These are phyloP conservation scores for Xylariaceae sp. DNA, from an alignment of 2,329 filamentous ascomycete species.

Conservation along the genomic window DNA sequence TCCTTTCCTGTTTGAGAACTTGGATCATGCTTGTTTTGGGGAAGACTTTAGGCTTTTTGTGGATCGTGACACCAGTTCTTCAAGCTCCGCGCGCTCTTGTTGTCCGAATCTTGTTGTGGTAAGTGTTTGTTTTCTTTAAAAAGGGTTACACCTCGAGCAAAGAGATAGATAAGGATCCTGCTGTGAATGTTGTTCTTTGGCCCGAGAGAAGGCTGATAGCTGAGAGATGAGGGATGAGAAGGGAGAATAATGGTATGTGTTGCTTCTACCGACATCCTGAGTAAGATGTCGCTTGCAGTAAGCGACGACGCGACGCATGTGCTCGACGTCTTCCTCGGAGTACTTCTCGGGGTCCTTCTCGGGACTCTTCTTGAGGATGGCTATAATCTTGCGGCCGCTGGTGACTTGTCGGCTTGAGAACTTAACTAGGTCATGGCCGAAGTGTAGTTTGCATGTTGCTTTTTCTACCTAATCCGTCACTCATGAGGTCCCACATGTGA, in stretches of 20 bases:
- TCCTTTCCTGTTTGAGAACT: background rate
- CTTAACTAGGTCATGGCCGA: too few species aligned
- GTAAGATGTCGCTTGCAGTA: slow-evolving; percentile 67
- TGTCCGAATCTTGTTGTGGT: slow-evolving; percentile 52
- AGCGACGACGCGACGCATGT: slow-evolving; percentile 63
- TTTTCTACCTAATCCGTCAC: too few species aligned
- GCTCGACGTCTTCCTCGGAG: slow-evolving; percentile 52
- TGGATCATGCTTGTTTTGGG: background rate
- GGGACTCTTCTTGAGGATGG: slow-evolving; percentile 63
- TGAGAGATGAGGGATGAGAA: too few species aligned
- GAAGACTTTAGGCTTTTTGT: slow-evolving; percentile 22
- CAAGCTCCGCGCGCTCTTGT: slow-evolving; percentile 55
- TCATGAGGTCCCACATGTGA: too few species aligned
- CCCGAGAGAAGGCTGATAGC: background rate
- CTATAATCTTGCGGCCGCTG: slow-evolving; percentile 63
- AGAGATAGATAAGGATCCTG: too few species aligned
- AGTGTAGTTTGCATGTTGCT: too few species aligned
- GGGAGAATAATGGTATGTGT: too few species aligned
- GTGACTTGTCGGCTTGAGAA: too few species aligned
- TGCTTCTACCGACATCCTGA: slow-evolving; percentile 57
- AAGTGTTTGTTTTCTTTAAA: slow-evolving; percentile 39
- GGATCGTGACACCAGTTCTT: slow-evolving; percentile 62
- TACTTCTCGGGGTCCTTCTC: slow-evolving; percentile 57
- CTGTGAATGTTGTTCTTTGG: background rate
- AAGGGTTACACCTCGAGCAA: too few species aligned